Evolutionary conservation across 2,329 filamentous ascomycete genomes (phyloP).

Genomic region (Aspergillus puulaauensis): DNA sequence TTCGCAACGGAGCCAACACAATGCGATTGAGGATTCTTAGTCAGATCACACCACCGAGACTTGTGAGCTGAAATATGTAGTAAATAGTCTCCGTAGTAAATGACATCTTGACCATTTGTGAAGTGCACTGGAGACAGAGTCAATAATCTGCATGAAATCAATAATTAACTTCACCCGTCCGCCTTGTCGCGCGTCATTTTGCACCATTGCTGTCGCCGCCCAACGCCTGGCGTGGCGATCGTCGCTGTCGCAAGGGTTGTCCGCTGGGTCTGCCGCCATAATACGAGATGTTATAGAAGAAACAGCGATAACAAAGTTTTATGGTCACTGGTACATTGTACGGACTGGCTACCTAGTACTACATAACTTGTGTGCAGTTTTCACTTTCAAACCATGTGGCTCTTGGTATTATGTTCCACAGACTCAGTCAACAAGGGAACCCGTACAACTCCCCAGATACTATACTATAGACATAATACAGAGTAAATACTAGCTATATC

Average conservation of each 20-base stretch:
- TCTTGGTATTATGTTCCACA: conserved; percentile 4
- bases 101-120: background rate
- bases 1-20: background rate
- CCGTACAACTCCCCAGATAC: background rate
- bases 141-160: background rate
- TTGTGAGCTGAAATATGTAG: no score
- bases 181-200: background rate
- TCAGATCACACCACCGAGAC: background rate
- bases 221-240: background rate
- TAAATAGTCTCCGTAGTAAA: background rate
- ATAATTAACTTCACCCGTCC: background rate
- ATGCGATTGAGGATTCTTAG: conserved; percentile 7
- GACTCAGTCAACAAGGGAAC: background rate
- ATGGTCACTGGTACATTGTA: background rate
- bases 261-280: background rate
- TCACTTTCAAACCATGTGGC: background rate
- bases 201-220: background rate
- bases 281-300: no score
- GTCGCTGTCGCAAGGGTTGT: conserved; percentile 10
- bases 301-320: no score
- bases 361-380: background rate
- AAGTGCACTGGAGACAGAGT: background rate
- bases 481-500: conserved; percentile 2
- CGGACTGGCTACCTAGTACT: background rate
- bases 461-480: conserved; percentile 5